Evolutionary conservation across 257 asterid genomes (phyloP).

Genomic region (Petunia axillaris): DNA sequence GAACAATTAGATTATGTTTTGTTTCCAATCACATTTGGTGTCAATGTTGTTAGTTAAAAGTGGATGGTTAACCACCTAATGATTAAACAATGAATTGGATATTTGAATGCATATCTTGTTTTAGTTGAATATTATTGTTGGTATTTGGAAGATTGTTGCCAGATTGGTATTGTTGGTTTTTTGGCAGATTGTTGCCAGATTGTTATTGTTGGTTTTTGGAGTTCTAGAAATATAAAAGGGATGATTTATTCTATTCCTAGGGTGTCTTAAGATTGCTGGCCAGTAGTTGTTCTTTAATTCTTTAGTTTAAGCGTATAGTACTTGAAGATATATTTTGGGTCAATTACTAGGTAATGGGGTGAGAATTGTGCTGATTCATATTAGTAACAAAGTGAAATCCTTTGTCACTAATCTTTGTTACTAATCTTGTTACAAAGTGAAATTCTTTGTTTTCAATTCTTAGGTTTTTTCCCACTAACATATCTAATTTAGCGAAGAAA

Average conservation of each 20-base stretch:
- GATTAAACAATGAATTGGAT: no score
- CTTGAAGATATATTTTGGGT: not conserved
- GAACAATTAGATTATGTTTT: no score
- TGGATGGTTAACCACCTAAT: no score
- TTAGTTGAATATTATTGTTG: no score
- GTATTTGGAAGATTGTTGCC: no score
- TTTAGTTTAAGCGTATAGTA: not conserved
- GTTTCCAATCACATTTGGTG: no score
- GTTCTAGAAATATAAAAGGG: not conserved
- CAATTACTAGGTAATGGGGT: constrained; percentile 4
- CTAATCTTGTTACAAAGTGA: not conserved
- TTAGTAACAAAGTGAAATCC: not conserved
- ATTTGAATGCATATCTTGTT: no score
- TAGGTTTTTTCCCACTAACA: not conserved
- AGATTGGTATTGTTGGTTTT: no score
- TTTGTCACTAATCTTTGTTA: not conserved
- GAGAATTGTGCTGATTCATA: not conserved
- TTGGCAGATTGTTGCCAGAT: no score
- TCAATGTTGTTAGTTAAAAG: no score
- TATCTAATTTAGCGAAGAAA: not conserved
- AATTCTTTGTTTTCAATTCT: not conserved
- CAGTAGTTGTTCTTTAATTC: no score
- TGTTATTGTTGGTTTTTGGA: no score
- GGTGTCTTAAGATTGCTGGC: not conserved
- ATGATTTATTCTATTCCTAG: not conserved